Percentiles rank a stretch among this genome's conserved stretches.
phyloP scores from a whole-genome alignment of 2,329 filamentous ascomycete species.

The Kalmusia sp. region DNA sequence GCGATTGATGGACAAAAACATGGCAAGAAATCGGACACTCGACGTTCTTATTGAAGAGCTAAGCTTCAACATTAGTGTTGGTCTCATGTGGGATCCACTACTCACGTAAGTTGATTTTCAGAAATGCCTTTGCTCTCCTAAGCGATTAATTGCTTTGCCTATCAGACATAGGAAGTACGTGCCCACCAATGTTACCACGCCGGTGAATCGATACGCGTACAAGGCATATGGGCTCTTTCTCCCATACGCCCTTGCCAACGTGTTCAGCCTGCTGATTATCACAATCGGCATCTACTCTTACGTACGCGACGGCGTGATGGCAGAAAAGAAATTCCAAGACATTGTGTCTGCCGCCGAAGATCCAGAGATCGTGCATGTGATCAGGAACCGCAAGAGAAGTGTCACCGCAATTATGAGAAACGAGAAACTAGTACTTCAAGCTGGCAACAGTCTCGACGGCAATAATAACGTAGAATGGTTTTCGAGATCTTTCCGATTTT shows the following conservation, averaged over 20 bases:
- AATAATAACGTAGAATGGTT: neutral
- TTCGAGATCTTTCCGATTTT: neutral
- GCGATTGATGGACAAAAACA: slow-evolving; percentile 15
- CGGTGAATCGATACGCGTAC: slow-evolving; percentile 18
- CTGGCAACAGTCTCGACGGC: neutral
- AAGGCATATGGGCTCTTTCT: slow-evolving; percentile 13
- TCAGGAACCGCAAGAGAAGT: slow-evolving; percentile 11
- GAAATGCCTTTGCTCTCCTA: neutral
- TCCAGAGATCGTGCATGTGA: slow-evolving; percentile 10
- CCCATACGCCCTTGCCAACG: slow-evolving; percentile 15
- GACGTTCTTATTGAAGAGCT: slow-evolving; percentile 23
- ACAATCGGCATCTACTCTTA: slow-evolving; percentile 14
- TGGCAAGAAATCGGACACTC: slow-evolving; percentile 21
- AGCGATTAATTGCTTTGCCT: neutral
- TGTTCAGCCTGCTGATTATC: slow-evolving; percentile 14
- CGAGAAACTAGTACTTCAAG: slow-evolving; percentile 8
- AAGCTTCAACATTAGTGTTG: slow-evolving; percentile 23
- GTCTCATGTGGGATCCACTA: slow-evolving; percentile 18
- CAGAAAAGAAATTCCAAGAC: slow-evolving; percentile 23
- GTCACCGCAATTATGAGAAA: slow-evolving; percentile 7
- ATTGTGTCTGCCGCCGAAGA: slow-evolving; percentile 15
- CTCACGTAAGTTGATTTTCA: slow-evolving; percentile 14
- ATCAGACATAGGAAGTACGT: neutral
- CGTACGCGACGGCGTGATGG: slow-evolving; percentile 14
- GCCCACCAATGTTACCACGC: neutral